Evolutionary conservation across 2,329 filamentous ascomycete genomes (phyloP).

Genomic region (Trichoderma sp.): DNA sequence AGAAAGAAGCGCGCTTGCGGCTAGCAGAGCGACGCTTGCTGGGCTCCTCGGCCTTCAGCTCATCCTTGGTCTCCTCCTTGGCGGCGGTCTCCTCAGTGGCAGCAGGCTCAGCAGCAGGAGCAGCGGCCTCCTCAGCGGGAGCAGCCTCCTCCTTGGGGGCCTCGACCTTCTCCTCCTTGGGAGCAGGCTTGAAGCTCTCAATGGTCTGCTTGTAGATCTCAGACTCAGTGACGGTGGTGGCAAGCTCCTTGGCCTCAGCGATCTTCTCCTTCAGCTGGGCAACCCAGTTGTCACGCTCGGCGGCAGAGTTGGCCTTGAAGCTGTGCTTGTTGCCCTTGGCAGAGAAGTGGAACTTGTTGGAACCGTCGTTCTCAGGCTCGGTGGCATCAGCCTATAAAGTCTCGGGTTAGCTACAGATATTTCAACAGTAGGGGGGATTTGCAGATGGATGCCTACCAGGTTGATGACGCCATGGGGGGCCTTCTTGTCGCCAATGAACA

Average conservation of each 20-base stretch:
- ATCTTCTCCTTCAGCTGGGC: slow-evolving; percentile 77
- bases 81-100: slow-evolving; percentile 38
- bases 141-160: slow-evolving; percentile 25
- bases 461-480: slow-evolving; percentile 79
- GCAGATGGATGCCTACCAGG: slow-evolving; percentile 57
- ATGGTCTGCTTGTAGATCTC: slow-evolving; percentile 87
- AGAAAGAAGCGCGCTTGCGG: slow-evolving; percentile 64
- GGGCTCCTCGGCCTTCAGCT: slow-evolving; percentile 55
- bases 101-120: slow-evolving; percentile 34
- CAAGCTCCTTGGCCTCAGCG: slow-evolving; percentile 79
- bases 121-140: slow-evolving; percentile 32
- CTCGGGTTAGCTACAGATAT: neutral
- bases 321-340: slow-evolving; percentile 85
- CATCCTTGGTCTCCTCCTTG: slow-evolving; percentile 42
- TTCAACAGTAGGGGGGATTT: neutral
- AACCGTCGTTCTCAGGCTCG: slow-evolving; percentile 72
- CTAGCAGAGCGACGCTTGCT: slow-evolving; percentile 58
- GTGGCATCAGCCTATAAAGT: slow-evolving; percentile 52
- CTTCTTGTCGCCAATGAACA: slow-evolving; percentile 87
- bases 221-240: slow-evolving; percentile 68
- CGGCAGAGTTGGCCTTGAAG: slow-evolving; percentile 74
- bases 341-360: slow-evolving; percentile 82
- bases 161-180: slow-evolving; percentile 33
- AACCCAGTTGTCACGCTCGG: slow-evolving; percentile 92
- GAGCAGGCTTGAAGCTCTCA: slow-evolving; percentile 61